These are phyloP conservation scores for Elongisporangium anandrum DNA, from an alignment of 352 stramenopile genomes.

Conservation along the genomic window DNA sequence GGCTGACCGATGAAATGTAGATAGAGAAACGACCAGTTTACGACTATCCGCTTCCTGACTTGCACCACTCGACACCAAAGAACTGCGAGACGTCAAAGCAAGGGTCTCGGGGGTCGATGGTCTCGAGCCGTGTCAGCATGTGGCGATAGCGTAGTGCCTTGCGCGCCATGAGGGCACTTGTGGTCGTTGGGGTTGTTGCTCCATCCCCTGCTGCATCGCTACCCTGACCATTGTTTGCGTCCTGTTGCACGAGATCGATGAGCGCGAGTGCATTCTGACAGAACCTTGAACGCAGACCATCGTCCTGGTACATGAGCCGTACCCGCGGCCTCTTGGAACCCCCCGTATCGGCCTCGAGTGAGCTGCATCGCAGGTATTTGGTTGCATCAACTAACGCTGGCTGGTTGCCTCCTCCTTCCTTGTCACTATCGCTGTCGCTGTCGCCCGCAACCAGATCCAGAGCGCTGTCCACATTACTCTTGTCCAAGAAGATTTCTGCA, in stretches of 20 bases:
- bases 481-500: neutral
- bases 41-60: neutral
- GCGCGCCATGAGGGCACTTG: conserved; percentile 6
- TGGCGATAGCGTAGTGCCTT: conserved; percentile 16
- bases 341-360: neutral
- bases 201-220: neutral
- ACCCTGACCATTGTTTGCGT: neutral
- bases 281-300: conserved; percentile 4
- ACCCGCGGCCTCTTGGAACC: neutral
- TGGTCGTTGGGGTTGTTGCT: neutral
- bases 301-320: conserved; percentile 8
- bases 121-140: conserved; percentile 3
- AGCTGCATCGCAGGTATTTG: neutral
- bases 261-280: conserved; percentile 11
- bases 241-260: conserved; percentile 2
- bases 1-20: neutral
- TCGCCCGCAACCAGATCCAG: neutral
- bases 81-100: conserved; percentile 14
- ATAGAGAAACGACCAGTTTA: neutral
- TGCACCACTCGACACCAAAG: conserved; percentile 14
- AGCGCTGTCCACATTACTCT: neutral
- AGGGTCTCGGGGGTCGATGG: conserved; percentile 5
- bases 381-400: neutral
- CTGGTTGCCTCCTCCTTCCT: neutral
- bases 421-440: neutral